phyloP scores from a whole-genome alignment of 2,329 filamentous ascomycete genomes.

The Ophiostoma tasmaniense region DNA sequence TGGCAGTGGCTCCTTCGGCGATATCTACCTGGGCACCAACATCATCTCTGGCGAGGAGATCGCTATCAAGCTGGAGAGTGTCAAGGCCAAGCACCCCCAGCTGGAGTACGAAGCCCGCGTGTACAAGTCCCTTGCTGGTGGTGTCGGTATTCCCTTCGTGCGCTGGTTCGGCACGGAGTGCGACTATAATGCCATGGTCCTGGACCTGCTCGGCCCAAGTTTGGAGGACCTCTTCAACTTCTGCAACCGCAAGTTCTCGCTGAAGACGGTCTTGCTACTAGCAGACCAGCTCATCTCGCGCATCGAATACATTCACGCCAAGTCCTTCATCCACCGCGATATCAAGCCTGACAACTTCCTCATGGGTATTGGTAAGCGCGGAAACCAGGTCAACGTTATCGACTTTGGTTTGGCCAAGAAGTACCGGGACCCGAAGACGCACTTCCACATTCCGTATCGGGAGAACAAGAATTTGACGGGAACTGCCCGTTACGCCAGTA shows the following conservation, averaged over 20 bases:
- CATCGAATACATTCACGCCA: constrained; percentile 99
- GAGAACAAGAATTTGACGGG: constrained; percentile 99
- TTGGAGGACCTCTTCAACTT: constrained; percentile 99
- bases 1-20: constrained; percentile 92
- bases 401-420: constrained; percentile 99
- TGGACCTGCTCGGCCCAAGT: constrained; percentile 90
- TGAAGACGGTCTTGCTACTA: constrained; percentile 94
- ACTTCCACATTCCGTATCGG: constrained; percentile 98
- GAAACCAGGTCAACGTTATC: constrained; percentile 98
- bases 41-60: constrained; percentile 99
- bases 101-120: constrained; percentile 98
- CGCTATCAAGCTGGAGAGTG: constrained; percentile 97
- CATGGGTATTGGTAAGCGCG: constrained; percentile 98
- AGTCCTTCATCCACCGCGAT: constrained; percentile 98
- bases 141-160: constrained; percentile 96
- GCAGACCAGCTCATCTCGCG: constrained; percentile 98
- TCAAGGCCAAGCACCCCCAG: constrained; percentile 99
- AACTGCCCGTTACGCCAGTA: constrained; percentile 95
- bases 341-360: constrained; percentile 99
- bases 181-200: constrained; percentile 99
- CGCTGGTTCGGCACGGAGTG: constrained; percentile 99
- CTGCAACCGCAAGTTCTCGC: constrained; percentile 98
- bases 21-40: constrained; percentile 98
- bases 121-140: constrained; percentile 81
- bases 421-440: constrained; percentile 98